phyloP scores from a whole-genome alignment of 1,284 basidiomycete species.

The Porodaedalea pini region DNA sequence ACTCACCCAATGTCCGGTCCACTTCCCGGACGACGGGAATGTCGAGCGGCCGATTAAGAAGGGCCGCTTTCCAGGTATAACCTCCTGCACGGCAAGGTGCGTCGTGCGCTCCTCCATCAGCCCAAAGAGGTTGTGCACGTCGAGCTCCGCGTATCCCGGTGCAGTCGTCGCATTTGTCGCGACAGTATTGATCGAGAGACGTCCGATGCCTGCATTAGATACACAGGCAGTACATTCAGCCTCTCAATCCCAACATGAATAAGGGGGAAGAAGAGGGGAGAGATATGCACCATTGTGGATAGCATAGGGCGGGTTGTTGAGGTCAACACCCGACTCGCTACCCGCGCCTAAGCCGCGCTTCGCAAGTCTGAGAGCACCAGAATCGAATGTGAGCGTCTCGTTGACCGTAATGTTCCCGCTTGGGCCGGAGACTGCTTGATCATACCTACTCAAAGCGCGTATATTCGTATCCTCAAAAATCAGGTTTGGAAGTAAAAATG shows the following conservation, averaged over 20 bases:
- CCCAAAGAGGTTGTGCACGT: conserved; percentile 65
- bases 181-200: conserved; percentile 47
- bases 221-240: neutral
- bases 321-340: conserved; percentile 41
- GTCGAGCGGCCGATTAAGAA: conserved; percentile 66
- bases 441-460: conserved; percentile 56
- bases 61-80: conserved; percentile 54
- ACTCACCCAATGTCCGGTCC: conserved; percentile 39
- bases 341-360: conserved; percentile 47
- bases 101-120: conserved; percentile 62
- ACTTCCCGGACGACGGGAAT: conserved; percentile 63
- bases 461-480: no score
- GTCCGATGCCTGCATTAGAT: conserved; percentile 38
- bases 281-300: conserved; percentile 60
- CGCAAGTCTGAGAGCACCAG: conserved; percentile 19
- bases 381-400: conserved; percentile 53
- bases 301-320: conserved; percentile 61
- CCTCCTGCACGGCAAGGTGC: conserved; percentile 47
- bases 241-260: neutral
- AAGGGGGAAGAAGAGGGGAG: neutral
- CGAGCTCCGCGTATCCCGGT: conserved; percentile 50
- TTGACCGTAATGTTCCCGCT: conserved; percentile 75
- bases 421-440: conserved; percentile 56
- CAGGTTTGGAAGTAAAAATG: no score
- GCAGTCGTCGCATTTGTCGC: conserved; percentile 61